phyloP scores from a whole-genome alignment of 345 rosid genomes.

The Salix arbutifolia region DNA sequence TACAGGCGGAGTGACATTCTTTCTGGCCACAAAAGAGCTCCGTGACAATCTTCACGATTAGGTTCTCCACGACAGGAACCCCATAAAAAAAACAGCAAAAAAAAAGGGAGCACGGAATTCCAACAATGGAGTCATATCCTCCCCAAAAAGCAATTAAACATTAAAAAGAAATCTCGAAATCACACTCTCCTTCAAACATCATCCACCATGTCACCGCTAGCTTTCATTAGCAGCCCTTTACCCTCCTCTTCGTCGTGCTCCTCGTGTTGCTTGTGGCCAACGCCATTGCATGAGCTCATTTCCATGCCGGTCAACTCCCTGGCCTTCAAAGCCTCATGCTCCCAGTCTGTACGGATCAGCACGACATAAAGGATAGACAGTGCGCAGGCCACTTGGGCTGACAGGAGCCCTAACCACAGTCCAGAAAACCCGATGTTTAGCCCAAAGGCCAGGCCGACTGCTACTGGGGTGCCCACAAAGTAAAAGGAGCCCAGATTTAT shows the following conservation, averaged over 20 bases:
- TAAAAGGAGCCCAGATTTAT: constrained; percentile 83
- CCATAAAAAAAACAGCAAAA: not conserved
- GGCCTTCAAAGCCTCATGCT: constrained; percentile 68
- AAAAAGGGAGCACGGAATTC: not conserved
- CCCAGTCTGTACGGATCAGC: constrained; percentile 75
- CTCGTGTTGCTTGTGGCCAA: constrained; percentile 1
- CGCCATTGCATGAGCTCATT: constrained; percentile 24
- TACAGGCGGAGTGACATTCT: constrained; percentile 13
- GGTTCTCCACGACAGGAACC: not conserved
- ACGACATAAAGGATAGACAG: constrained; percentile 62
- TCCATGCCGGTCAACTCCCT: constrained; percentile 50
- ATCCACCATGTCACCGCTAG: not conserved
- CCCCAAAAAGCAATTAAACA: constrained; percentile 8
- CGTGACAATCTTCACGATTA: constrained; percentile 7
- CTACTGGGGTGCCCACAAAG: constrained; percentile 91
- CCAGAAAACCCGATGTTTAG: constrained; percentile 74
- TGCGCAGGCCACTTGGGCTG: constrained; percentile 86
- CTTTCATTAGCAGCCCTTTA: constrained; percentile 12
- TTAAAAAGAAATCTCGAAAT: not conserved
- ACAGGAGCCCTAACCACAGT: constrained; percentile 81
- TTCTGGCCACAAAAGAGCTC: constrained; percentile 14
- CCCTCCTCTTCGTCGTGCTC: constrained; percentile 9
- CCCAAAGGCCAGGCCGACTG: constrained; percentile 79
- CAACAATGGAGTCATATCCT: constrained; percentile 5
- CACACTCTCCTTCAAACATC: not conserved